Base-by-base conservation (phyloP, 2,329 filamentous ascomycete species). In the Keithomyces neogunnii region DNA sequence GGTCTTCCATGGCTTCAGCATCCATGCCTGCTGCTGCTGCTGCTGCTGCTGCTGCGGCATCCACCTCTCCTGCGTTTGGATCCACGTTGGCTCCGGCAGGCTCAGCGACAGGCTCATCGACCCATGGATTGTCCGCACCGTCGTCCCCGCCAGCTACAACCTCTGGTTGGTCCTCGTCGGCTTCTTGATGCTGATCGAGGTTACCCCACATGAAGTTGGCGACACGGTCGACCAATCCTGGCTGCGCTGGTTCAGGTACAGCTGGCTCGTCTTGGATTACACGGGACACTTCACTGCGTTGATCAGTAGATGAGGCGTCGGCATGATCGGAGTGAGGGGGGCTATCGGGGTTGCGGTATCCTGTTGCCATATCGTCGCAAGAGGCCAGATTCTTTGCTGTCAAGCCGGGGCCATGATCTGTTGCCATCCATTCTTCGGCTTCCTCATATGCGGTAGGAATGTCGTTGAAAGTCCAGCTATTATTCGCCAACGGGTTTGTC, bases 1-100 rank as follows among this genome's bases (percentile, higher is more conserved):
- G 88, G 58, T 96, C 87, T 43, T 91, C 88, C 42, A 89, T 78
- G 8, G 84, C 86, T 58, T 88, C 85, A 50, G 82, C 78, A 50
- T 96, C 89, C 36, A 92, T 72, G 7, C 79, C 86, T 13, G 81
- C 83, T 47, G 80, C 81, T 28, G 77, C 78, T 13, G 62, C 58
- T 13, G 62, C 62, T 47, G 80, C 81, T 26, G 77, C 78, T n/a
- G 62, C 58, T 13, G 62, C 62, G n/a, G 59, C 63, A 8, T 57
- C 56, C 5, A 53, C 53, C n/a, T 84, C 74, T 8, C 69, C 71
- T 4, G 63, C 68, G 47, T 67, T 65, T 42, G 69, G 71, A 51
- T 79, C 69, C 58, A 72, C 68, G 1, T 57, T 59, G 43, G 60
- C 63, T 7, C 62, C 72, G 33, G 71, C 69, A 11, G 70, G 69